Base-by-base conservation (phyloP, 306 rosid genomes). In the Cicer pinnatifidum region DNA sequence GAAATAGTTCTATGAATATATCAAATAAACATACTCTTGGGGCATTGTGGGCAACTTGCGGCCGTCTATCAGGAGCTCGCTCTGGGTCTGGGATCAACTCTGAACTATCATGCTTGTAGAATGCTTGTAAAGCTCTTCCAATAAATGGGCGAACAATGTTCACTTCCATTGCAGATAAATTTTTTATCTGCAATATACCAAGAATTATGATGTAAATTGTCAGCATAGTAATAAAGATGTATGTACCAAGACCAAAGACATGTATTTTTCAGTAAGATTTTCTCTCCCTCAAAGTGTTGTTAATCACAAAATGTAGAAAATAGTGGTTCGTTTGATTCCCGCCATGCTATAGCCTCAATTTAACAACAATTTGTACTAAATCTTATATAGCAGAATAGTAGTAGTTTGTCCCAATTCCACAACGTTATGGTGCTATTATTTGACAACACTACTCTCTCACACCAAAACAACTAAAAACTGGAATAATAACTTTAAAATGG, bases 91-190 rank as follows among this genome's bases (percentile, higher is more conserved):
- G 96, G 82, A 89, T 86, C 80, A 94, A 82, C 41, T 89, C 95
- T 60, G 97, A 88, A 84, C 91, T 87, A 68, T 91, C 96, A 52
- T 89, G 99, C 86, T 91, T 91, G 83, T 87, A 88, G 76, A 94
- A 91, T 51, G 93, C 93, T 61, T 89, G 97, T 46, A 94, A 82
- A 33, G 97, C 91, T 90, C 95, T 89, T 63, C 96, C 88, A 12
- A 94, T 88, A 73, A 94, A 94, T 52, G 99, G 99, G 15, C 97
- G 95, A 78, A 91, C 96, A 71, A 94, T 84, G 80, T 94, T 94
- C 74, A 94, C 99, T 84, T 94, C 99, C 99, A 91, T 94, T 9
- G 97, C 97, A 2, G 99, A 91, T 51, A 91, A 88, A 76, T 94
- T 89, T 71, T 89, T 91, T 8, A 89, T 92, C 99, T 94, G 89